Conservation (phyloP, 768 basidiomycete genomes). For the Xerocomellus dryophilus region DNA sequence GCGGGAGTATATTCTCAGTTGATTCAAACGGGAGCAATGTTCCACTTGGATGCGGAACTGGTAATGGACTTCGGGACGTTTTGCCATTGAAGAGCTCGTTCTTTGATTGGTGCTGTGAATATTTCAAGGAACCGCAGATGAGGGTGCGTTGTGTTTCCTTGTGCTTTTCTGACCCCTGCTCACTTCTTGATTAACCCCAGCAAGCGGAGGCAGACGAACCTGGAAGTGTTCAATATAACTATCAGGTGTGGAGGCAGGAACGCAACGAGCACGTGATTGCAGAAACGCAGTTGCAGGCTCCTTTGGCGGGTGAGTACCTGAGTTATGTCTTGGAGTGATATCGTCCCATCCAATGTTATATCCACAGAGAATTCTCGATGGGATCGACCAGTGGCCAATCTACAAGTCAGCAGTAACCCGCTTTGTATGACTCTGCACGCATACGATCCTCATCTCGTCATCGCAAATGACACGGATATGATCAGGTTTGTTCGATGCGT, state of each 20-base stretch:
- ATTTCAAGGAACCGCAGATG: constrained; percentile 99
- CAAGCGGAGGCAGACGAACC: constrained; percentile 95
- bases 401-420: constrained; percentile 59
- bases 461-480: constrained; percentile 83
- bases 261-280: constrained; percentile 79
- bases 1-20: constrained; percentile 73
- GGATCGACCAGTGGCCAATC: constrained; percentile 68
- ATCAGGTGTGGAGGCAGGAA: constrained; percentile 91
- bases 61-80: constrained; percentile 76
- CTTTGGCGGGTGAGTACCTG: constrained; percentile 63
- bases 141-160: constrained; percentile 54
- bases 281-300: constrained; percentile 67
- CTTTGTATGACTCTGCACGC: constrained; percentile 86
- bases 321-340: constrained; percentile 24
- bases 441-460: constrained; percentile 83
- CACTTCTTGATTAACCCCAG: constrained; percentile 39
- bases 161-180: constrained; percentile 1
- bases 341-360: background rate
- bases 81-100: constrained; percentile 88
- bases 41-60: constrained; percentile 75
- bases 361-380: constrained; percentile 57
- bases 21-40: constrained; percentile 68
- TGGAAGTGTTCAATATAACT: constrained; percentile 89
- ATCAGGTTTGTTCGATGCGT: constrained; percentile 57
- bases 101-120: constrained; percentile 96